Evolutionary conservation across 805 yeast genomes (phyloP), one percentile per base, ranked within the genome.

Genomic region (Wickerhamiella sorbophila): DNA sequence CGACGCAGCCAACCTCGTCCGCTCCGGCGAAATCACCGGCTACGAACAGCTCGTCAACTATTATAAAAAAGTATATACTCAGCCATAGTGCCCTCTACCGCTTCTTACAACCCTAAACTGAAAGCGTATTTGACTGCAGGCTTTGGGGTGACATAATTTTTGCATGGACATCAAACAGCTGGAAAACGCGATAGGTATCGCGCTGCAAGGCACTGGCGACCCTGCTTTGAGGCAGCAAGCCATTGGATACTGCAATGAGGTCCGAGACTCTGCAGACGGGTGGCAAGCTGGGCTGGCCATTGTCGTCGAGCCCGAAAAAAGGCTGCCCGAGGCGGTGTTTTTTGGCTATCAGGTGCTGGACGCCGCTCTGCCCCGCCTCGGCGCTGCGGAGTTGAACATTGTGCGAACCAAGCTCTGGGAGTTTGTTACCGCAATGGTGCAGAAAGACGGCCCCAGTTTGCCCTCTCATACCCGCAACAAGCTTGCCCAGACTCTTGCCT

Each of bases 131-230:
- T n/a, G n/a, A n/a, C n/a, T n/a, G n/a, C n/a, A n/a, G n/a, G 29
- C 12, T 24, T 24, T 24, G 29, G 29, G 10, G 10, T 24, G 29
- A 24, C 29, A 24, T 24, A 24, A 24, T 36, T 37, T 29, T 29
- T 33, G 38, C 17, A 43, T 45, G 48, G 55, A 52, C 46, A 27
- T 42, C 24, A 12, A 16, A 31, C 93, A 86, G 66, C 79, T 87
- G 53, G 84, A 74, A 59, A 91, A 84, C 63, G 95, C 94, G 33
- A 91, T 87, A 38, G 77, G 74, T 48, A 75, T 85, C 48, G 95
- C 94, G 5, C 71, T 81, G 41, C 75, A 76, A 58, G 79, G 82
- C 24, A 66, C 77, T 20, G 71, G 78, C 8, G 84, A 80, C 57
- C 63, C 69, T 14, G 65, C 56, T 33, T 63, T 84, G 39, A 77